Percentiles rank a stretch among this genome's conserved stretches.
phyloP scores from a whole-genome alignment of 345 rosid species.

The Pistacia vera region DNA sequence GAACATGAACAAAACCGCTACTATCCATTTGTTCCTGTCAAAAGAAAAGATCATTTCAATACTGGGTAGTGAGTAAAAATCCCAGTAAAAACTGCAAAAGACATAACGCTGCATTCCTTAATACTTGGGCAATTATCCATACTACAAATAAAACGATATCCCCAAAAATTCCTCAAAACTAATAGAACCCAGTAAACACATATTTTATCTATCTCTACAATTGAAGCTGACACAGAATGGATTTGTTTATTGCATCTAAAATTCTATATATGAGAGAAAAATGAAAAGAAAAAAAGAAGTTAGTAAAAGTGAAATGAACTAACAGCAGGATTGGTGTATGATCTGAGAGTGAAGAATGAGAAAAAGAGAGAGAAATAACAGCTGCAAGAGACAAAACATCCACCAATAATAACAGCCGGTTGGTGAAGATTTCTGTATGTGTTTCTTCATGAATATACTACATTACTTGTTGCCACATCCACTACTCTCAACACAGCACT shows the following conservation, averaged over 20 bases:
- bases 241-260: no score
- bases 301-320: conserved; percentile 8
- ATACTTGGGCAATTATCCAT: not conserved
- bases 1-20: conserved; percentile 78
- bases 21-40: conserved; percentile 91
- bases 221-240: no score
- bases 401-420: conserved; percentile 63
- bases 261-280: not conserved
- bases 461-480: conserved; percentile 16
- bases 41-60: not conserved
- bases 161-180: no score
- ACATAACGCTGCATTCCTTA: not conserved
- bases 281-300: no score
- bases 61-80: no score
- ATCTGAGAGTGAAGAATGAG: conserved; percentile 68
- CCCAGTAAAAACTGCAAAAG: not conserved
- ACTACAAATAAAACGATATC: no score
- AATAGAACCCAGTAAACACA: no score
- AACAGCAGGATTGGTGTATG: conserved; percentile 75
- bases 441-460: conserved; percentile 12
- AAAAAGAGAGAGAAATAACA: conserved; percentile 46
- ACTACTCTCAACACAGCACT: not conserved
- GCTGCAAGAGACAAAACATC: conserved; percentile 68
- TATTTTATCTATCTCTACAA: no score
- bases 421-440: conserved; percentile 49